Conservation (phyloP, 2,329 filamentous ascomycete species). For the Penicillium sp. region DNA sequence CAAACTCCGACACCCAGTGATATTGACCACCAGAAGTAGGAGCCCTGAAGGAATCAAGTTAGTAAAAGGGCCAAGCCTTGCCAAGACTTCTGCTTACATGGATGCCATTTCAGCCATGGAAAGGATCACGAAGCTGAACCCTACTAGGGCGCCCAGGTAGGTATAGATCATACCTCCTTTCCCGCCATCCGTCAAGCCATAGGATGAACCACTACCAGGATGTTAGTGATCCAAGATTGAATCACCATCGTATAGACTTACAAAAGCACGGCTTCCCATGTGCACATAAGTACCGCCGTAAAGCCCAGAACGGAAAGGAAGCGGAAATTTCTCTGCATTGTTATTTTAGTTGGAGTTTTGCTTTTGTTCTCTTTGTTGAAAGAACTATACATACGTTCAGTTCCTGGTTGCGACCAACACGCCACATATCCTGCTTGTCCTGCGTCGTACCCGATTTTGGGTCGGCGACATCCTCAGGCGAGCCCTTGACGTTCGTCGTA, state of each 20-base stretch:
- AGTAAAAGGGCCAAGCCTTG: neutral
- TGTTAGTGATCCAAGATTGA: no score
- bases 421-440: conserved; percentile 35
- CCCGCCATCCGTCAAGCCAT: conserved; percentile 47
- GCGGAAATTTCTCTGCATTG: conserved; percentile 33
- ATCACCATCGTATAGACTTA: neutral
- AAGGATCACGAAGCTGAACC: conserved; percentile 41
- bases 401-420: conserved; percentile 34
- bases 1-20: conserved; percentile 25
- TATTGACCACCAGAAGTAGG: conserved; percentile 39
- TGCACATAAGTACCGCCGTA: conserved; percentile 34
- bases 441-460: conserved; percentile 25
- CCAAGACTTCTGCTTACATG: conserved; percentile 34
- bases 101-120: conserved; percentile 54
- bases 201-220: neutral
- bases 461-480: conserved; percentile 10
- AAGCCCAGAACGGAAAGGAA: conserved; percentile 37
- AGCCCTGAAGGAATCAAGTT: conserved; percentile 23
- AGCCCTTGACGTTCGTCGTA: conserved; percentile 21
- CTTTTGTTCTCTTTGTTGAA: neutral
- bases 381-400: conserved; percentile 24
- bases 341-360: neutral
- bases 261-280: conserved; percentile 31
- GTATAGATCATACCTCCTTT: conserved; percentile 56
- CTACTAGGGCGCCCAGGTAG: conserved; percentile 51